These are phyloP conservation scores for Saccharomycopsis sp. DNA, from an alignment of 805 yeast species.

Conservation along the genomic window DNA sequence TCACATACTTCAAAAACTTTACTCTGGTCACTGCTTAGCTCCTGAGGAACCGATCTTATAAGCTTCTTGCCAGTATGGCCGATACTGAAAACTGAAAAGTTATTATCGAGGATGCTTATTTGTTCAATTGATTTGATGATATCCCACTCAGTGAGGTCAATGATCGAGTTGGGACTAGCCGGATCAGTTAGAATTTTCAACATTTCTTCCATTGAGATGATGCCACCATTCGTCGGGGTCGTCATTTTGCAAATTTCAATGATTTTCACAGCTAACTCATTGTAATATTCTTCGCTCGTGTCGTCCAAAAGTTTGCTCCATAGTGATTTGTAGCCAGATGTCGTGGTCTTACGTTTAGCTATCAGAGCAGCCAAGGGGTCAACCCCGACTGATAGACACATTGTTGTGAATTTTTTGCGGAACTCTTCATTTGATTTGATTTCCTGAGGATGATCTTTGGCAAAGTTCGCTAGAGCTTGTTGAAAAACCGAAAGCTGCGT, in stretches of 20 bases:
- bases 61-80: slow-evolving; percentile 39
- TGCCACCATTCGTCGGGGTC: slow-evolving; percentile 73
- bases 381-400: slow-evolving; percentile 76
- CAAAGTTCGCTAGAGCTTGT: slow-evolving; percentile 67
- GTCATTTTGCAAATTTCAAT: slow-evolving; percentile 72
- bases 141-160: slow-evolving; percentile 40
- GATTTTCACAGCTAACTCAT: slow-evolving; percentile 64
- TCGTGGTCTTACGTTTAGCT: slow-evolving; percentile 28
- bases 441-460: slow-evolving; percentile 62
- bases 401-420: slow-evolving; percentile 62
- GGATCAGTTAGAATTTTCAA: slow-evolving; percentile 29
- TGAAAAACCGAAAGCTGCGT: slow-evolving; percentile 76
- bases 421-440: slow-evolving; percentile 58
- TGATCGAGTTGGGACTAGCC: slow-evolving; percentile 22
- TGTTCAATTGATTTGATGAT: slow-evolving; percentile 47
- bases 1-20: slow-evolving; percentile 69
- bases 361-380: slow-evolving; percentile 59
- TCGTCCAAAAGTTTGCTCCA: slow-evolving; percentile 31
- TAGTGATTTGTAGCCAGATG: slow-evolving; percentile 26
- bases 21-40: slow-evolving; percentile 61
- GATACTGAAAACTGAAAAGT: slow-evolving; percentile 55
- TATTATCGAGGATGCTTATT: slow-evolving; percentile 58
- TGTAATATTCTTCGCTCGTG: slow-evolving; percentile 45
- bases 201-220: slow-evolving; percentile 56
- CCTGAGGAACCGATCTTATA: slow-evolving; percentile 56